phyloP scores from a whole-genome alignment of 768 basidiomycete genomes.

The Suillus spraguei region DNA sequence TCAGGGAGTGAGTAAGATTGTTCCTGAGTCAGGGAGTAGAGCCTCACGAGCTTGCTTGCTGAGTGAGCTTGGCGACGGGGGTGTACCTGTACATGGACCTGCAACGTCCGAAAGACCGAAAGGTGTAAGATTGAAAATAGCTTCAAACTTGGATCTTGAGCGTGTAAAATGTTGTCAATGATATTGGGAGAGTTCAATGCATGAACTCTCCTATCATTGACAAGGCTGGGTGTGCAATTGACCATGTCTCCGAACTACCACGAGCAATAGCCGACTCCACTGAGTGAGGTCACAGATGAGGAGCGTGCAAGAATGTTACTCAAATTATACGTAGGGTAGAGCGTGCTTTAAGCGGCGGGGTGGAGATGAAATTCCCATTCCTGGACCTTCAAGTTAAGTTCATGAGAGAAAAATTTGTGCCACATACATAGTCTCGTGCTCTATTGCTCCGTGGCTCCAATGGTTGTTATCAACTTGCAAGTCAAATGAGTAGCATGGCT shows the following conservation, averaged over 20 bases:
- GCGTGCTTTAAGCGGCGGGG: slow-evolving; percentile 10
- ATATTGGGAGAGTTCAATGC: too few species aligned
- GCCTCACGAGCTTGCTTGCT: not conserved
- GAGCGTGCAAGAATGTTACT: slow-evolving; percentile 4
- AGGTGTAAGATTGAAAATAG: not conserved
- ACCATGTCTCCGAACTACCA: not conserved
- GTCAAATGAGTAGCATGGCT: not conserved
- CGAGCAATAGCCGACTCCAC: not conserved
- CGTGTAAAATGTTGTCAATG: not conserved
- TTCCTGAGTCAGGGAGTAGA: slow-evolving; percentile 3
- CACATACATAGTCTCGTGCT: not conserved
- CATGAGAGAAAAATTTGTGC: not conserved
- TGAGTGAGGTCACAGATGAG: slow-evolving; percentile 1
- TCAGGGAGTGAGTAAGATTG: slow-evolving; percentile 6
- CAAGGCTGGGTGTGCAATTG: too few species aligned
- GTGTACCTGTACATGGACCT: not conserved
- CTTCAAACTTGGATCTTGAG: not conserved
- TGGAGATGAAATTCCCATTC: slow-evolving; percentile 6
- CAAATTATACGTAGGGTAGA: slow-evolving; percentile 6
- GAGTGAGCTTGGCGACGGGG: not conserved
- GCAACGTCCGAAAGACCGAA: not conserved
- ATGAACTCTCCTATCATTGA: too few species aligned
- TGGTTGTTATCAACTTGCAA: not conserved
- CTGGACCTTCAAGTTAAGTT: not conserved
- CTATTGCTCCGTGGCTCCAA: not conserved